A percentile compares a stretch with the other conserved stretches of the same genome.
These are phyloP conservation scores for Filobasidium floriforme DNA, from an alignment of 768 basidiomycete species.

Conservation along the genomic window DNA sequence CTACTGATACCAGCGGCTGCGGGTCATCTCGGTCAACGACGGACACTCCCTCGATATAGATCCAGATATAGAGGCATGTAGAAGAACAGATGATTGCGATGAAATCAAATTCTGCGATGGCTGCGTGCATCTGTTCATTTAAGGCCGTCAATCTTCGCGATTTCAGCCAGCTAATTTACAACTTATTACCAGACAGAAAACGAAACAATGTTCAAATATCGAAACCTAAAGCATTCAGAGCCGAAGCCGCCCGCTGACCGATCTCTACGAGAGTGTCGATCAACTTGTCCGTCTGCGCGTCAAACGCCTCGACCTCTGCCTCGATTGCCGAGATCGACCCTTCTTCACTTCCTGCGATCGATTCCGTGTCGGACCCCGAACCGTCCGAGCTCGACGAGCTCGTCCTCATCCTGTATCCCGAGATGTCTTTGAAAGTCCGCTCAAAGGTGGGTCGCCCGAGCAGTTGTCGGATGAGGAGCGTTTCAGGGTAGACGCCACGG, in stretches of 20 bases:
- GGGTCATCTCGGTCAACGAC: no score
- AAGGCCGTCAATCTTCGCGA: no score
- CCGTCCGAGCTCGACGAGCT: neutral
- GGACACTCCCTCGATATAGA: no score
- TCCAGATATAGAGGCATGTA: no score
- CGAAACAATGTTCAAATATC: no score
- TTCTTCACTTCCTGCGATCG: conserved; percentile 2
- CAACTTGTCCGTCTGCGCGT: conserved; percentile 16
- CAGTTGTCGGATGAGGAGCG: conserved; percentile 28
- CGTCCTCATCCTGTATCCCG: neutral
- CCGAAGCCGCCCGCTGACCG: neutral
- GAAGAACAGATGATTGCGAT: no score
- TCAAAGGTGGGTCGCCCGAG: conserved; percentile 37
- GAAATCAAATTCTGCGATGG: no score
- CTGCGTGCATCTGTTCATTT: no score
- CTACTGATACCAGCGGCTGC: no score
- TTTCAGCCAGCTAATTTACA: no score
- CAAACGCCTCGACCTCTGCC: conserved; percentile 21
- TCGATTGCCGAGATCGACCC: conserved; percentile 13
- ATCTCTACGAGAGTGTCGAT: conserved; percentile 11
- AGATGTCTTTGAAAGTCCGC: conserved; percentile 15
- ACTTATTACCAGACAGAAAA: no score
- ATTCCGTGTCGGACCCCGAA: conserved; percentile 5
- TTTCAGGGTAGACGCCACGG: conserved; percentile 5
- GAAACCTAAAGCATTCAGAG: neutral